phyloP scores from a whole-genome alignment of 2,329 filamentous ascomycete species.

The Xylariaceae sp. region DNA sequence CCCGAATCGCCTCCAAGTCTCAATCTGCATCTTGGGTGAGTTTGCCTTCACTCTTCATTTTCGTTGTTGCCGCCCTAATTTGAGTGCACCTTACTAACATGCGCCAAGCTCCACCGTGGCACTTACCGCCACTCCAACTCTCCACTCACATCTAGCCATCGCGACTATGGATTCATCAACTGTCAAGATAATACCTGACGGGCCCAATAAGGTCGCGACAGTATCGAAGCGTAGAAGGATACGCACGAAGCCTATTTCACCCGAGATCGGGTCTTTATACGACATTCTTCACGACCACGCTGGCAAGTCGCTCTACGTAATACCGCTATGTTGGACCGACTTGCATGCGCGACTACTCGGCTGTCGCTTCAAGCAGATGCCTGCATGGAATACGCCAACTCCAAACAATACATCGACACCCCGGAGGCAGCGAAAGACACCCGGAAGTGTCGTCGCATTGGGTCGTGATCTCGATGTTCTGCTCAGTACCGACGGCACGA shows the following conservation, averaged over 20 bases:
- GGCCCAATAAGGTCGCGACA: slow-evolving; percentile 1
- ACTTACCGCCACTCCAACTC: too few relatives aligned
- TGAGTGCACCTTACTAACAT: too few relatives aligned
- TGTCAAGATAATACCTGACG: neutral
- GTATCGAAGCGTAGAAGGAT: slow-evolving; percentile 22
- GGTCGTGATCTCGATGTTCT: slow-evolving; percentile 42
- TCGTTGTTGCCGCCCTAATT: too few relatives aligned
- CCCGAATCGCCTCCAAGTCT: neutral
- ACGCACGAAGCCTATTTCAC: slow-evolving; percentile 34
- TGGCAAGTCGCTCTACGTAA: slow-evolving; percentile 45
- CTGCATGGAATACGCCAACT: slow-evolving; percentile 39
- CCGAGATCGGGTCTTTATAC: slow-evolving; percentile 47
- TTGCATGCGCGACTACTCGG: slow-evolving; percentile 45
- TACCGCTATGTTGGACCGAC: slow-evolving; percentile 55
- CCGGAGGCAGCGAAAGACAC: slow-evolving; percentile 36
- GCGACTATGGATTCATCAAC: slow-evolving; percentile 6
- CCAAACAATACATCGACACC: slow-evolving; percentile 36
- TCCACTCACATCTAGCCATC: neutral
- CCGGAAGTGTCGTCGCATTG: slow-evolving; percentile 39
- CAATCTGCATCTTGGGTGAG: neutral
- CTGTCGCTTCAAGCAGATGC: slow-evolving; percentile 41
- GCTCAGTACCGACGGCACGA: slow-evolving; percentile 32
- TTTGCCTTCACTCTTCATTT: too few relatives aligned
- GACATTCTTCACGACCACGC: slow-evolving; percentile 48
- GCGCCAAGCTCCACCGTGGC: too few relatives aligned